Evolutionary conservation across 805 yeast genomes (phyloP).

Genomic region (Isabelozyma pseudorhagii): DNA sequence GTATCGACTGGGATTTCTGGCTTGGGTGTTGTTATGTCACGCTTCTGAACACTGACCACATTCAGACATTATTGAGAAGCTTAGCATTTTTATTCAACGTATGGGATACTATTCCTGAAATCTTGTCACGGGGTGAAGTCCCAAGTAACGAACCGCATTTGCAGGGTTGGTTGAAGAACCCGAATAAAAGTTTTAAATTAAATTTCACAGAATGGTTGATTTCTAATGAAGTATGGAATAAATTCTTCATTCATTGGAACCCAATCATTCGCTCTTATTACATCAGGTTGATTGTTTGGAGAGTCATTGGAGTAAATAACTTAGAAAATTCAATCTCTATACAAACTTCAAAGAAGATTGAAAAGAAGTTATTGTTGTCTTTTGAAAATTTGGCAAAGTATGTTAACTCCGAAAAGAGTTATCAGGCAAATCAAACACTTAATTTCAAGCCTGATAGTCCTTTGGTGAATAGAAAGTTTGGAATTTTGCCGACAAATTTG

Average conservation of each 20-base stretch:
- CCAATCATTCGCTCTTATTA: conserved; percentile 73
- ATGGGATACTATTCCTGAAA: conserved; percentile 66
- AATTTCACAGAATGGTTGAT: conserved; percentile 56
- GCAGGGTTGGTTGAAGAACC: conserved; percentile 37
- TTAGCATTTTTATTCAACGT: conserved; percentile 66
- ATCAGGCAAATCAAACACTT: conserved; percentile 16
- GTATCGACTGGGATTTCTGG: conserved; percentile 79
- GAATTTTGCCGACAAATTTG: conserved; percentile 34
- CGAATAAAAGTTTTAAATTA: conserved; percentile 41
- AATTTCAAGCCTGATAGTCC: conserved; percentile 36
- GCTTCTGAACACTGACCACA: conserved; percentile 57
- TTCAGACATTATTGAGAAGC: conserved; percentile 59
- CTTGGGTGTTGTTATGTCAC: conserved; percentile 53
- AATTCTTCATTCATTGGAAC: conserved; percentile 73
- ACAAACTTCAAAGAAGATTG: conserved; percentile 25
- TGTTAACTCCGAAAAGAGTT: conserved; percentile 18
- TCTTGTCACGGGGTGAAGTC: conserved; percentile 10
- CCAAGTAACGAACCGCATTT: conserved; percentile 5
- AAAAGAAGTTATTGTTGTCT: conserved; percentile 26
- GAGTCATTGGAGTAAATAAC: conserved; percentile 46
- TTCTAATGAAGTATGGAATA: conserved; percentile 47
- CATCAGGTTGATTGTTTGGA: conserved; percentile 65
- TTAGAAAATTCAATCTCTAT: conserved; percentile 31
- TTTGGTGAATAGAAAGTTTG: conserved; percentile 46
- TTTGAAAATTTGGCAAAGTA: conserved; percentile 23